Base-by-base conservation (phyloP, 2,329 filamentous ascomycete genomes). In the Hortaea sp. region DNA sequence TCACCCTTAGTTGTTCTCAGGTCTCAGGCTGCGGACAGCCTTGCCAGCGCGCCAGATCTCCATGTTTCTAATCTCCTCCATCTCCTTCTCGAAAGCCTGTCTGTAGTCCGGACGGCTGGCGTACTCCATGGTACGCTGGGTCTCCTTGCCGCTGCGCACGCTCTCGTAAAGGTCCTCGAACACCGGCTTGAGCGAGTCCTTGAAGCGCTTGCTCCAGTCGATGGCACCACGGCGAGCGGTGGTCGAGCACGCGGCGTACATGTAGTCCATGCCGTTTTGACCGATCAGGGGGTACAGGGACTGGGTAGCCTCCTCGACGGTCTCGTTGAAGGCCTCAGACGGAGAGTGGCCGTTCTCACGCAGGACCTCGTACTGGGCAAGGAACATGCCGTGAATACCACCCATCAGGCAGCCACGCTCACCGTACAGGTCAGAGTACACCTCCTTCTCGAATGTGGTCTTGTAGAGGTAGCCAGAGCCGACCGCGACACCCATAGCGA, bases 361-460 rank as follows among this genome's bases (percentile, higher is more conserved):
- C 73, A 98, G 89, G 60, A 98, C 92, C 81, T 98, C 92, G 81
- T 98, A 98, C 78, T 98, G 92, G 53, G 92, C 92, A 60, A 98
- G 88, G 86, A 98, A 98, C 92, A 98, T 98, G 69, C 92, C 92
- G 81, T 98, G 92, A 74, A 98, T 98, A 73, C 92, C 92, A 63
- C 92, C 92, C 92, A 98, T 98, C 66, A 98, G 78, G 83, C 92
- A 98, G 69, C 92, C 92, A 76, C 92, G 89, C 85, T 98, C 92
- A 73, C 92, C 92, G 79, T 98, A 98, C 60, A 98, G 84, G 75
- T 97, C 92, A 54, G 88, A 95, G 85, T 94, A 95, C 68, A 98
- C 92, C 78, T 98, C 92, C 85, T 98, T 98, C 82, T 98, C 85
- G 67, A 98, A 98, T 69, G 92, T 98, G 68, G 92, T 98, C 85